A percentile compares a stretch with the other conserved stretches of the same genome.
Conservation (phyloP, 2,329 filamentous ascomycete species). For the Talaromyces islandicus region DNA sequence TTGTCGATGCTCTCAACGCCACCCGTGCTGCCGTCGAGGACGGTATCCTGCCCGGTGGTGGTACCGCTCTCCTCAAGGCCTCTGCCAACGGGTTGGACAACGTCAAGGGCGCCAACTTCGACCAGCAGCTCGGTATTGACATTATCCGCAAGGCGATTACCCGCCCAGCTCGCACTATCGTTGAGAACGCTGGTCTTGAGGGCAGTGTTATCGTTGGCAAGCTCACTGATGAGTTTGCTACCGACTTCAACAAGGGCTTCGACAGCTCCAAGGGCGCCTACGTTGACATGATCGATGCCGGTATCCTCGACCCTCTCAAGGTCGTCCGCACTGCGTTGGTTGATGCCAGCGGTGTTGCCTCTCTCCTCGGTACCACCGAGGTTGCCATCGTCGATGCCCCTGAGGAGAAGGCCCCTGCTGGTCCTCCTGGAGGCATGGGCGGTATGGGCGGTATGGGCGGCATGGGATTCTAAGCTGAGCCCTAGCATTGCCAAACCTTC, state of each 20-base stretch:
- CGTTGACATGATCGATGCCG: constrained; percentile 93
- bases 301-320: constrained; percentile 99
- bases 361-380: constrained; percentile 94
- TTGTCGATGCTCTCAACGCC: constrained; percentile 95
- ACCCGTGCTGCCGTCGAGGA: constrained; percentile 98
- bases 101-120: constrained; percentile 90
- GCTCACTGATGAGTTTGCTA: constrained; percentile 86
- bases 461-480: constrained; percentile 7
- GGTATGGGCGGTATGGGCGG: constrained; percentile 54
- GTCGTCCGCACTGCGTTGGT: constrained; percentile 94
- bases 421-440: constrained; percentile 48
- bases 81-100: constrained; percentile 77
- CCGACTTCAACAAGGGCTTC: constrained; percentile 97
- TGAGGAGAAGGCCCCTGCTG: constrained; percentile 73
- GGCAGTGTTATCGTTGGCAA: constrained; percentile 96
- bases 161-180: constrained; percentile 85
- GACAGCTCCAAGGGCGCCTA: constrained; percentile 96
- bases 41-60: constrained; percentile 97
- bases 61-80: constrained; percentile 96
- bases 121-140: constrained; percentile 95
- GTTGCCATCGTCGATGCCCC: constrained; percentile 94
- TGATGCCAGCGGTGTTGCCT: constrained; percentile 93
- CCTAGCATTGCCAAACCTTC: background rate
- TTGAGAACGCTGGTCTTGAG: constrained; percentile 96
- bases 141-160: constrained; percentile 99